phyloP scores from a whole-genome alignment of 2,329 filamentous ascomycete species.

The Westerdykella sp. region DNA sequence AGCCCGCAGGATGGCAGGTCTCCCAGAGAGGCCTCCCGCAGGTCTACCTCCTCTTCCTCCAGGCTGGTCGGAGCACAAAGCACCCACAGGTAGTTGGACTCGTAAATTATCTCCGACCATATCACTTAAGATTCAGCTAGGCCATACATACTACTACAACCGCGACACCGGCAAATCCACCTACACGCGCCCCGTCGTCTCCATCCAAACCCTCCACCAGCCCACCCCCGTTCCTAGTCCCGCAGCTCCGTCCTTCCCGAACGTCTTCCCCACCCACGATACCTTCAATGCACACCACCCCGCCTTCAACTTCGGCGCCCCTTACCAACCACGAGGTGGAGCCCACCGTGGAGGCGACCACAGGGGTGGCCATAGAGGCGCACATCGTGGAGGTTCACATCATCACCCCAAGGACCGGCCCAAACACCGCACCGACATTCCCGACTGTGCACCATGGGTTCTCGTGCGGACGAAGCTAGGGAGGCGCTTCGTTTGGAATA shows the following conservation, averaged over 20 bases:
- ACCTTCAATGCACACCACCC: slow-evolving; percentile 33
- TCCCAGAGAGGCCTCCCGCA: slow-evolving; percentile 27
- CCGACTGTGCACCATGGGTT: slow-evolving; percentile 78
- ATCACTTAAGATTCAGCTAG: slow-evolving; percentile 37
- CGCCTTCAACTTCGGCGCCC: slow-evolving; percentile 1
- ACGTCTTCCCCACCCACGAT: slow-evolving; percentile 6
- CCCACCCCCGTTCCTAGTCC: slow-evolving; percentile 4
- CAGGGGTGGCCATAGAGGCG: slow-evolving; percentile 34
- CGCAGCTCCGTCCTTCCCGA: slow-evolving; percentile 3
- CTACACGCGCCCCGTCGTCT: slow-evolving; percentile 61
- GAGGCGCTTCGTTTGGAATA: slow-evolving; percentile 84
- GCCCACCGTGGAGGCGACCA: slow-evolving; percentile 12
- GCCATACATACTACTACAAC: slow-evolving; percentile 87
- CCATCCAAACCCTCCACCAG: slow-evolving; percentile 19
- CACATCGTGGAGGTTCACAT: slow-evolving; percentile 35
- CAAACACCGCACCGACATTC: slow-evolving; percentile 70
- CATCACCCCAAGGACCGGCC: slow-evolving; percentile 67
- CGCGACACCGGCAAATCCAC: slow-evolving; percentile 76
- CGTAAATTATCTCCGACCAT: slow-evolving; percentile 10
- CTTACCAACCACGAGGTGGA: slow-evolving; percentile 9
- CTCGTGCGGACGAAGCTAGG: slow-evolving; percentile 90
- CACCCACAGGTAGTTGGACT: slow-evolving; percentile 59
- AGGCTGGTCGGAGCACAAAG: slow-evolving; percentile 91
- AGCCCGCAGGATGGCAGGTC: slow-evolving; percentile 19
- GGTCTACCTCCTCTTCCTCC: slow-evolving; percentile 57